Evolutionary conservation across 306 rosid species (phyloP), one percentile per base, ranked within the genome.

Genomic region (Glycine latifolia): DNA sequence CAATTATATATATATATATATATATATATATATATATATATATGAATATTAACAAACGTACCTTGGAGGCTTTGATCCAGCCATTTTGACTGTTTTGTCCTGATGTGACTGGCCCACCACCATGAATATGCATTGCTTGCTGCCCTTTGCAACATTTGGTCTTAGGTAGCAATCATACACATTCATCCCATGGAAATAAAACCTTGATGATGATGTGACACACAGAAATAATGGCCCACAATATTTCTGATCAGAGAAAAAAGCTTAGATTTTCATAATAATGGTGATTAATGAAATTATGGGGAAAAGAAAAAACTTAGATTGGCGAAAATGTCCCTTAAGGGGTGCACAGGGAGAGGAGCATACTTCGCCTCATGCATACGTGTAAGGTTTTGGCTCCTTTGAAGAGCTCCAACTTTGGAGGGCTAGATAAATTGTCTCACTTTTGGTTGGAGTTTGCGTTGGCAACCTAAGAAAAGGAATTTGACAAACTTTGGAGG

Each of bases 51-150:
- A 26, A 26, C 31, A 26, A 77, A 78, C 68, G 13, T 87, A 90
- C 99, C 99, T 75, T 86, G 93, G 87, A 96, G 90, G 85, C 89
- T 89, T 76, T 93, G 90, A 80, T 96, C 98, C 56, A 96, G 91
- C 99, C 99, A 96, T 93, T 90, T 96, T 7, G 99, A 93, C 85
- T 96, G 99, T 58, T 96, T 96, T 50, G 99, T 93, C 77, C 99
- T 86, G 80, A 96, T 76, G 90, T 96, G 99, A 87, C 98, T 96
- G 2, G 97, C 97, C 99, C 99, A 96, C 99, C 99, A 96, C 97
- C 98, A 96, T 79, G 99, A 91, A 91, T 89, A 93, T 52, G 99
- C 97, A 82, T 96, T 93, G 81, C 97, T 89, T 83, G 98, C 98
- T 71, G 97, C 99, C 91, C 99, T 91, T 67, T 96, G 98, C 89